Evolutionary conservation across 768 basidiomycete species (phyloP), one percentile per base, ranked within the genome.

Genomic region (Lentinula raphanica): DNA sequence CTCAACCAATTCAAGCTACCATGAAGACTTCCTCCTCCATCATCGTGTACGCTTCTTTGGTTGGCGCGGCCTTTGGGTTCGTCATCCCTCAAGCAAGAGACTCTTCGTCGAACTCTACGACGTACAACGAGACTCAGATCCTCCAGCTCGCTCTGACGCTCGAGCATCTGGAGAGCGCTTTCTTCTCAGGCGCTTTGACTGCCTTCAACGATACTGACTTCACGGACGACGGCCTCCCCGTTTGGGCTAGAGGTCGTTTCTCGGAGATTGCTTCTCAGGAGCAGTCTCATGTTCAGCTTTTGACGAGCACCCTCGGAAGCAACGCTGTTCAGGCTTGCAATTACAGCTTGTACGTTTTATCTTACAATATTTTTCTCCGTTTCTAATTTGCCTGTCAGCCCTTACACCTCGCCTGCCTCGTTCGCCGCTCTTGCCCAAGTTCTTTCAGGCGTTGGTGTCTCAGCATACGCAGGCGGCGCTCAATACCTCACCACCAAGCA

Each of bases 321-420:
- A 61, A 64, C 27, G 76, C 81, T 8, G 73, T 79, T 12, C 55
- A 78, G 63, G 71, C 82, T 2, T 90, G 88, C 74, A 68, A 74
- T n/a, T 90, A 90, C 68, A 64, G 63, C 45, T 86, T 88, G 83
- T 84, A 59, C 46, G 80, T 71, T n/a, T n/a, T n/a, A n/a, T n/a
- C n/a, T n/a, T n/a, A n/a, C n/a, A n/a, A n/a, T n/a, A n/a, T n/a
- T n/a, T n/a, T n/a, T n/a, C n/a, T n/a, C n/a, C n/a, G n/a, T n/a
- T n/a, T n/a, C n/a, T n/a, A n/a, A n/a, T n/a, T n/a, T n/a, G n/a
- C n/a, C n/a, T n/a, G n/a, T n/a, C 50, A 77, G 76, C 72, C 75
- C 78, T 8, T 76, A 80, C 65, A 73, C 72, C 32, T 75, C 78
- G 54, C 71, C 79, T 19, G 62, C 66, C 23, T 69, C 74, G 2